phyloP scores from a whole-genome alignment of 202 grass and related monocot genomes.

The Elaeis oleifera region DNA sequence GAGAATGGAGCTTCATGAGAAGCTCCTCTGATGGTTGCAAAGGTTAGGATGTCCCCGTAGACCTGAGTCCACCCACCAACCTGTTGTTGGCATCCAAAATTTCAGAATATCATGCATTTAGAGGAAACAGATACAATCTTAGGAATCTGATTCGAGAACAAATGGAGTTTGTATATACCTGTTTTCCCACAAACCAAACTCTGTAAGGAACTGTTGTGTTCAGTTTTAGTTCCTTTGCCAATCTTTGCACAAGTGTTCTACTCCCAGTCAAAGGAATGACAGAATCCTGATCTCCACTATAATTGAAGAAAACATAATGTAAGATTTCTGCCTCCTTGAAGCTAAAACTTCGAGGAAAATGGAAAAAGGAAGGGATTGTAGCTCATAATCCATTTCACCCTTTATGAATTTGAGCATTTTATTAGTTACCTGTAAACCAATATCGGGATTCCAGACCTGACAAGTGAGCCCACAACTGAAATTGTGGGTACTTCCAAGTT shows the following conservation, averaged over 20 bases:
- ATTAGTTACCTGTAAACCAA: conserved; percentile 70
- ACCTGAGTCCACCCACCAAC: conserved; percentile 88
- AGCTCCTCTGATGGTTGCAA: conserved; percentile 70
- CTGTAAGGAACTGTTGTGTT: conserved; percentile 64
- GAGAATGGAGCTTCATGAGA: conserved; percentile 93
- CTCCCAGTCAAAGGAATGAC: conserved; percentile 86
- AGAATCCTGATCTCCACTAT: conserved; percentile 81
- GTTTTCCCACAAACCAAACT: conserved; percentile 82
- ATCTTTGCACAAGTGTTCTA: conserved; percentile 58
- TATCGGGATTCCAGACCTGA: conserved; percentile 56
- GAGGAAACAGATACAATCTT: background rate
- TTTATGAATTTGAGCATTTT: background rate
- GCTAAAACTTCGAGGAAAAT: no score
- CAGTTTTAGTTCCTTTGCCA: conserved; percentile 51
- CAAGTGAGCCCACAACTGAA: conserved; percentile 46
- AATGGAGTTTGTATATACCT: conserved; percentile 28
- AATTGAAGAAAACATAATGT: background rate
- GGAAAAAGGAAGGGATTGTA: no score
- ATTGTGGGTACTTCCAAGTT: conserved; percentile 79
- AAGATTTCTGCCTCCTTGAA: no score
- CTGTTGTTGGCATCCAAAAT: conserved; percentile 14
- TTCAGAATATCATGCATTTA: background rate
- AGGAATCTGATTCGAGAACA: no score
- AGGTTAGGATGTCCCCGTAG: conserved; percentile 53
- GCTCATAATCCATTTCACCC: no score